phyloP scores from a whole-genome alignment of 139 green algal genomes.

The Chlamydomonas schloesseri region DNA sequence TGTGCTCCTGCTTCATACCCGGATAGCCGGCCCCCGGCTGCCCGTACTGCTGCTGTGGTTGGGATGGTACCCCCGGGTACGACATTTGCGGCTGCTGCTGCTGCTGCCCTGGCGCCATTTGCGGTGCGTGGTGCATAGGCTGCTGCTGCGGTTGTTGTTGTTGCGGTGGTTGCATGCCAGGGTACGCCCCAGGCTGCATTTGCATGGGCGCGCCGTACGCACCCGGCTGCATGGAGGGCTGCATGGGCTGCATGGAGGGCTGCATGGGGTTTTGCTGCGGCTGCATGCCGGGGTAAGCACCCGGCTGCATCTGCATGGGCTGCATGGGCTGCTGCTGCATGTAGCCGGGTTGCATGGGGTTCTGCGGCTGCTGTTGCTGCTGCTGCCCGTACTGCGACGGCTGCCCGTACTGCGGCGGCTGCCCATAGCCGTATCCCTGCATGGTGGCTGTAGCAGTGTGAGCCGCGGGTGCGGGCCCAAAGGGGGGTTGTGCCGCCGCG shows the following conservation, averaged over 20 bases:
- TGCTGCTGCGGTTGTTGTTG: constrained; percentile 10
- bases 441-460: background rate
- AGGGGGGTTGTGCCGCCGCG: constrained; percentile 8
- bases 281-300: background rate
- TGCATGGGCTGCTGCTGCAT: background rate
- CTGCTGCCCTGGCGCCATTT: background rate
- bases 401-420: constrained; percentile 34
- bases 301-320: constrained; percentile 1
- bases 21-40: background rate
- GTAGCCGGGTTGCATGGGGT: constrained; percentile 1
- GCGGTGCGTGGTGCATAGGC: background rate
- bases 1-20: no score
- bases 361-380: constrained; percentile 17
- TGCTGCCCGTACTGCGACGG: constrained; percentile 1
- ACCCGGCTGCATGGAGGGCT: constrained; percentile 11
- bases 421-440: constrained; percentile 7
- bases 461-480: background rate
- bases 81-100: background rate
- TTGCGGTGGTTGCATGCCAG: background rate
- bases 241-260: background rate
- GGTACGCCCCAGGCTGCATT: background rate
- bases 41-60: background rate
- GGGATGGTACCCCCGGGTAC: no score
- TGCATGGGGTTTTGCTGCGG: constrained; percentile 4
- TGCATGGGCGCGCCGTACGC: background rate